These are phyloP conservation scores for Mycena rosella DNA, from an alignment of 768 basidiomycete species.

Conservation along the genomic window DNA sequence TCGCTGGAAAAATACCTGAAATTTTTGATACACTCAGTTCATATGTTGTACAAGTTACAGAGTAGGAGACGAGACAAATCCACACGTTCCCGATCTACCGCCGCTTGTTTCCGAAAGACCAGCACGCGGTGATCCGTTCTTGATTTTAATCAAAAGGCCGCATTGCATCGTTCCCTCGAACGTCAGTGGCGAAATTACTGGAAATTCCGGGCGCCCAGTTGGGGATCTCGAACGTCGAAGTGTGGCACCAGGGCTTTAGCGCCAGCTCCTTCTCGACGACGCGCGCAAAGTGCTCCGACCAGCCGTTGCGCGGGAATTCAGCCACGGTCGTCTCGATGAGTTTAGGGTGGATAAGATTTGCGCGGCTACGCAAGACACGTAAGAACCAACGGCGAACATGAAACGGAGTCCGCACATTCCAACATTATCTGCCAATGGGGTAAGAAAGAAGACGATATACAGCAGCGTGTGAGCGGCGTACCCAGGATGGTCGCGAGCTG, in stretches of 20 bases:
- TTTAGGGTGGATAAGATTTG: constrained; percentile 55
- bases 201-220: constrained; percentile 57
- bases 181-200: constrained; percentile 63
- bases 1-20: background rate
- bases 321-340: constrained; percentile 57
- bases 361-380: constrained; percentile 47
- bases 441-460: constrained; percentile 15
- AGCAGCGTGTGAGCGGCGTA: constrained; percentile 37
- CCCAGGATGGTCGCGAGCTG: constrained; percentile 64
- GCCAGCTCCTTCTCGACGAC: constrained; percentile 60
- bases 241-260: constrained; percentile 65
- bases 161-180: constrained; percentile 59
- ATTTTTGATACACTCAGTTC: background rate
- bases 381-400: constrained; percentile 14
- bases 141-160: constrained; percentile 50
- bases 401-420: constrained; percentile 51
- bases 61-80: constrained; percentile 3
- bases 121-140: constrained; percentile 18
- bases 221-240: constrained; percentile 60
- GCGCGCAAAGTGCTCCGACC: constrained; percentile 58
- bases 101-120: constrained; percentile 4
- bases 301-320: constrained; percentile 58
- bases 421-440: constrained; percentile 52
- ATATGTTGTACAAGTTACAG: constrained; percentile 13
- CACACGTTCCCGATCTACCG: constrained; percentile 20